Evolutionary conservation across 2,329 filamentous ascomycete species (phyloP).

Genomic region (Penicillium decumbens): DNA sequence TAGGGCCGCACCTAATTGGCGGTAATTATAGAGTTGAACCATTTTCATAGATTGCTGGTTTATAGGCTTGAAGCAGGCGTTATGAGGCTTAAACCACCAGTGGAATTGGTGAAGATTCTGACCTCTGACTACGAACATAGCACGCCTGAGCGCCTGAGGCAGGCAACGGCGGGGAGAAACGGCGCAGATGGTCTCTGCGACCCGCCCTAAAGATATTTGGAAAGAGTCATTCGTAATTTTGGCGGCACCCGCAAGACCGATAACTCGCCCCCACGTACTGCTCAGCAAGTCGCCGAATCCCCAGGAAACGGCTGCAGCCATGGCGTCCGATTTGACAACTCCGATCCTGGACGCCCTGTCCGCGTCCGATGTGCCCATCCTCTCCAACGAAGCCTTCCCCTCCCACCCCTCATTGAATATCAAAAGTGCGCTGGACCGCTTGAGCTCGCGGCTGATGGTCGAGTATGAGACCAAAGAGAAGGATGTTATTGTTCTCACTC

Average conservation of each 20-base stretch:
- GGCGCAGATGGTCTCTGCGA: slow-evolving; percentile 22
- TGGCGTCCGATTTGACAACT: slow-evolving; percentile 56
- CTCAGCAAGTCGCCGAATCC: slow-evolving; percentile 12
- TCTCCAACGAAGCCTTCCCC: slow-evolving; percentile 67
- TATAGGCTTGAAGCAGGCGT: not conserved
- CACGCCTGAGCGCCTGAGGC: not conserved
- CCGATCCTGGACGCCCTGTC: slow-evolving; percentile 63
- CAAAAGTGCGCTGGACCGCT: slow-evolving; percentile 83
- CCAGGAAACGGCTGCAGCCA: slow-evolving; percentile 30
- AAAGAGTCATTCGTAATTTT: slow-evolving; percentile 36
- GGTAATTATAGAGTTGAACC: not conserved
- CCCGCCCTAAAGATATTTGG: slow-evolving; percentile 26
- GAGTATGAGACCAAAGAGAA: slow-evolving; percentile 76
- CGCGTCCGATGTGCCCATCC: slow-evolving; percentile 56
- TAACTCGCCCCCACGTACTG: slow-evolving; percentile 3
- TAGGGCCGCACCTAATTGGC: not conserved
- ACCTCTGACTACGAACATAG: not conserved
- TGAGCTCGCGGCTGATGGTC: slow-evolving; percentile 80
- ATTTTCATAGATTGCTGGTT: not conserved
- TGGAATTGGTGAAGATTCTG: not conserved
- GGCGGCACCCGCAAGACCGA: slow-evolving; percentile 18
- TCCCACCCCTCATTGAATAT: slow-evolving; percentile 61
- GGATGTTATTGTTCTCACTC: slow-evolving; percentile 71
- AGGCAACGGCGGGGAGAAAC: slow-evolving; percentile 17
- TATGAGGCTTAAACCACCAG: not conserved